Conservation (phyloP, 306 rosid species). For the Macrotyloma uniflorum region DNA sequence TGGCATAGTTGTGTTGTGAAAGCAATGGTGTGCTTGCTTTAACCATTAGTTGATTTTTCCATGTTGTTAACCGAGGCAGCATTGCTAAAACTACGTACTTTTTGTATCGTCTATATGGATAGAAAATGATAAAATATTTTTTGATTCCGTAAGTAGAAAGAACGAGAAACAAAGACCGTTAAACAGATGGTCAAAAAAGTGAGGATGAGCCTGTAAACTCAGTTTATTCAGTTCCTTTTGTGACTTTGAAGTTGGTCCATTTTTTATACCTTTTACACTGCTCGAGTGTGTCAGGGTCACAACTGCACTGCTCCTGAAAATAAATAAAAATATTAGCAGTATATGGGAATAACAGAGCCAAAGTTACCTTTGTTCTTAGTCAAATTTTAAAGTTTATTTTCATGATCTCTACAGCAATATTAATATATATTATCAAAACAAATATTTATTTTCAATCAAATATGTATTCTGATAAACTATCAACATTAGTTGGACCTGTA, state of each 20-base stretch:
- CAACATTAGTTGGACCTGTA: background rate
- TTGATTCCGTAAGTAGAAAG: slow-evolving; percentile 29
- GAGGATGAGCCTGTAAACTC: slow-evolving; percentile 41
- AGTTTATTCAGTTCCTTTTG: slow-evolving; percentile 17
- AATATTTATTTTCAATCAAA: too few species aligned
- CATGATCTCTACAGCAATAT: too few species aligned
- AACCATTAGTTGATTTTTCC: slow-evolving; percentile 36
- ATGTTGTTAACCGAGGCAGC: slow-evolving; percentile 32
- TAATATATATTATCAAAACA: too few species aligned
- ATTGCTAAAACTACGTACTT: background rate
- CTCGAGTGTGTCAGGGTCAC: slow-evolving; percentile 37
- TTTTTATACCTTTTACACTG: slow-evolving; percentile 55
- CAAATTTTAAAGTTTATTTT: background rate
- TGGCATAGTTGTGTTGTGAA: background rate
- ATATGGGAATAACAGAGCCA: too few species aligned
- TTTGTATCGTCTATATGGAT: background rate
- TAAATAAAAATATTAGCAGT: too few species aligned
- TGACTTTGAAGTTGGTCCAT: slow-evolving; percentile 41
- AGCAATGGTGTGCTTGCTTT: background rate
- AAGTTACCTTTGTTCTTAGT: background rate
- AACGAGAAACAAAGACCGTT: slow-evolving; percentile 19
- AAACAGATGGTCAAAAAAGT: slow-evolving; percentile 58
- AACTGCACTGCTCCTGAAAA: background rate
- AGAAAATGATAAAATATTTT: background rate
- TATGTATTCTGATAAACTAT: background rate